A percentile compares a stretch with the other conserved stretches of the same genome.
phyloP scores from a whole-genome alignment of 306 rosid species.

The Cicer judaicum region DNA sequence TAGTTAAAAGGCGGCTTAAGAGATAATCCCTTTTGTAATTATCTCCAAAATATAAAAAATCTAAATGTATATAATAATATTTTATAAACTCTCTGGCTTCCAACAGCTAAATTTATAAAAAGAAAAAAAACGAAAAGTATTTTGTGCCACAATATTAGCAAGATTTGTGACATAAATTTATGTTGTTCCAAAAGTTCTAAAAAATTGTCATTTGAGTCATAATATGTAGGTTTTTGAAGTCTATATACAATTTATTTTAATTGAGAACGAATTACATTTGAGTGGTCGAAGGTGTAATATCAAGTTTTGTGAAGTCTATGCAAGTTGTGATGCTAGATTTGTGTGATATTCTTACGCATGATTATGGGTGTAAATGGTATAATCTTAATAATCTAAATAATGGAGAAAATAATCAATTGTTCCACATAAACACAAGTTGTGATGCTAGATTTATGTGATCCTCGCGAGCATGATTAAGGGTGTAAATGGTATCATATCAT shows the following conservation, averaged over 20 bases:
- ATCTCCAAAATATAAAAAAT: not conserved
- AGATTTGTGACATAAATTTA: not conserved
- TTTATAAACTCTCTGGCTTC: constrained; percentile 16
- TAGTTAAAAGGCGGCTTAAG: constrained; percentile 50
- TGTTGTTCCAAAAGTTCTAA: not conserved
- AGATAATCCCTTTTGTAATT: constrained; percentile 42
- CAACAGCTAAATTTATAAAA: not conserved
- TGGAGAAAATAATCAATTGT: not conserved
- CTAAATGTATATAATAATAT: not conserved
- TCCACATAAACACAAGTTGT: not conserved
- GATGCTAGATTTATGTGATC: not conserved
- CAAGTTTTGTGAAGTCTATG: too few relatives aligned
- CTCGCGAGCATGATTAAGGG: constrained; percentile 32
- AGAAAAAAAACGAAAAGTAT: not conserved
- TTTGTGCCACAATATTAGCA: not conserved
- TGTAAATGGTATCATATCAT: constrained; percentile 26
- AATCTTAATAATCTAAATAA: not conserved
- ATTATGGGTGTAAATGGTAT: not conserved
- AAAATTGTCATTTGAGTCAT: not conserved
- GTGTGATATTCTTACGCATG: not conserved
- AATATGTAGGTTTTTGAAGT: not conserved
- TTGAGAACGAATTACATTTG: not conserved
- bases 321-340: too few relatives aligned
- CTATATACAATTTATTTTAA: not conserved
- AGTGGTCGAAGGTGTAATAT: not conserved